phyloP scores from a whole-genome alignment of 2,329 filamentous ascomycete species.

The Lachnellula suecica region DNA sequence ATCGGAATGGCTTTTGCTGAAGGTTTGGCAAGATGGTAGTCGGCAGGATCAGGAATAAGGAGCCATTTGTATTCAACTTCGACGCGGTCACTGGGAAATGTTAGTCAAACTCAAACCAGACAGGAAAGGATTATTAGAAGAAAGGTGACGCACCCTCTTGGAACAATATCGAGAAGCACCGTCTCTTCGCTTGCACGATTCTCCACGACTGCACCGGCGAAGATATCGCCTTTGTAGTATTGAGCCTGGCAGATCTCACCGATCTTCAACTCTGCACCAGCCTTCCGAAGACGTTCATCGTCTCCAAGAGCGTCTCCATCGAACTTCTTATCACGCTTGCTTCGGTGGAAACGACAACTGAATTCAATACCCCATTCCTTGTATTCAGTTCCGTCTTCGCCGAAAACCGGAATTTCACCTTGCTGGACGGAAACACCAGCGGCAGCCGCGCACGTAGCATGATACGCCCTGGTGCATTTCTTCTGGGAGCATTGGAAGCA shows the following conservation, averaged over 20 bases:
- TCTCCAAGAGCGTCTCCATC: slow-evolving; percentile 69
- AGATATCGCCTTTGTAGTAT: slow-evolving; percentile 80
- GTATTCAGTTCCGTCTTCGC: slow-evolving; percentile 88
- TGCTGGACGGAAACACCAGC: slow-evolving; percentile 91
- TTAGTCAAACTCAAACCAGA: slow-evolving; percentile 37
- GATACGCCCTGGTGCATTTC: slow-evolving; percentile 91
- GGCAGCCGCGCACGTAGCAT: slow-evolving; percentile 89
- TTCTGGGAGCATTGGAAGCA: slow-evolving; percentile 96
- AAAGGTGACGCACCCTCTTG: slow-evolving; percentile 66
- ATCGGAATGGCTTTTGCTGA: slow-evolving; percentile 71
- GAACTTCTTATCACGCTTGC: slow-evolving; percentile 77
- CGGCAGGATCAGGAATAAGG: slow-evolving; percentile 67
- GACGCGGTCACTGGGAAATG: slow-evolving; percentile 59
- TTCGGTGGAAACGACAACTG: slow-evolving; percentile 89
- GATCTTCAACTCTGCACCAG: slow-evolving; percentile 65
- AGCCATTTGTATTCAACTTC: slow-evolving; percentile 87
- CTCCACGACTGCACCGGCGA: slow-evolving; percentile 84
- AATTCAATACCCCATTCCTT: slow-evolving; percentile 90
- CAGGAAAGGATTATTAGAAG: neutral
- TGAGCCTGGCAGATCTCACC: slow-evolving; percentile 88
- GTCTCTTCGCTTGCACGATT: slow-evolving; percentile 75
- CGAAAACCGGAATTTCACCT: slow-evolving; percentile 81
- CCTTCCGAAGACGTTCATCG: slow-evolving; percentile 65
- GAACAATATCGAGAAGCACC: slow-evolving; percentile 78
- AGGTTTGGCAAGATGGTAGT: slow-evolving; percentile 72